phyloP scores from a whole-genome alignment of 345 rosid genomes.

The Eucalyptus sp. region DNA sequence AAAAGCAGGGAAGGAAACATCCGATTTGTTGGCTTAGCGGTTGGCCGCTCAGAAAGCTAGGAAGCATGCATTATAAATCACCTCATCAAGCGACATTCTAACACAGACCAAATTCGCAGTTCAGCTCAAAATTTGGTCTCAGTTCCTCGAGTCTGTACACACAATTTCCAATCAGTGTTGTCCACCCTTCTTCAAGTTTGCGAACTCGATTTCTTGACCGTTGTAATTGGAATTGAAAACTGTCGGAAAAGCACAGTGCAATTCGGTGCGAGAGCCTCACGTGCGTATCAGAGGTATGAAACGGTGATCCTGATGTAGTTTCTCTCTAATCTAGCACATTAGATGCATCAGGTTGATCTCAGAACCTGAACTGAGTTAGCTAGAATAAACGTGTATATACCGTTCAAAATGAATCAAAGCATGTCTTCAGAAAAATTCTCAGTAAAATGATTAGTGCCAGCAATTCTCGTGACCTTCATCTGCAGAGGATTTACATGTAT shows the following conservation, averaged over 20 bases:
- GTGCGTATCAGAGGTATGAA: neutral
- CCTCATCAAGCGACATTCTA: neutral
- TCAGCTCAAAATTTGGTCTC: neutral
- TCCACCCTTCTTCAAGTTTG: neutral
- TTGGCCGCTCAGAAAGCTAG: neutral
- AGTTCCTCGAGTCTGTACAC: neutral
- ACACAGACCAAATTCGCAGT: neutral
- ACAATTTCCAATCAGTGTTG: neutral
- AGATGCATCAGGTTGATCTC: neutral
- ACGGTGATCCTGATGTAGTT: neutral
- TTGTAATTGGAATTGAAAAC: neutral
- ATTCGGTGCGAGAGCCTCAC: neutral
- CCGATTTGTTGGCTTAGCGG: neutral
- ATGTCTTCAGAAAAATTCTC: neutral
- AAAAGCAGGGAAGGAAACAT: neutral
- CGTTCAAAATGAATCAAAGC: neutral
- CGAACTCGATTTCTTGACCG: fast-evolving
- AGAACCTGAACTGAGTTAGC: neutral
- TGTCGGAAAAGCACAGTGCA: neutral
- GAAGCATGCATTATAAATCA: neutral
- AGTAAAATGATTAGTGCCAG: neutral
- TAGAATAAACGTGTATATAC: neutral
- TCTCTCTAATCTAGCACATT: neutral
- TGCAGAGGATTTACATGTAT: neutral
- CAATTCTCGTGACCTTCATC: neutral